These are phyloP conservation scores for Colletotrichum sp. DNA, from an alignment of 2,329 filamentous ascomycete genomes.

Conservation along the genomic window DNA sequence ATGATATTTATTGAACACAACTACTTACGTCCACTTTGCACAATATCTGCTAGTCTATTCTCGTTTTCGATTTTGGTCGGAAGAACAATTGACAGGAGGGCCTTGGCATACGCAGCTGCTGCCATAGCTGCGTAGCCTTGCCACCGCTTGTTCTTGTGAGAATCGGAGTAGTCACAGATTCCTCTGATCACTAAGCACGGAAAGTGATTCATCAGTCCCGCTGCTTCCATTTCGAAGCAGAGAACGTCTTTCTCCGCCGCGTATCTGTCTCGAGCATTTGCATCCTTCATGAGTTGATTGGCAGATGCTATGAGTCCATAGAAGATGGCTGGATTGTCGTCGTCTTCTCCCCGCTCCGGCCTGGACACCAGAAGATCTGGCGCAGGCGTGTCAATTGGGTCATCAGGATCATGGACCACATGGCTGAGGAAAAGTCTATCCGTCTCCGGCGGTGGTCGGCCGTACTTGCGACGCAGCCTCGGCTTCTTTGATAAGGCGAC, in stretches of 20 bases:
- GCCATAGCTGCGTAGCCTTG: conserved; percentile 37
- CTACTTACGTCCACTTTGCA: background rate
- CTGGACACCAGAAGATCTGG: background rate
- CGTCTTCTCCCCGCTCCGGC: background rate
- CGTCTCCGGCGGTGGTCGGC: background rate
- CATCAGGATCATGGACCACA: background rate
- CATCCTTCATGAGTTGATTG: conserved; percentile 41
- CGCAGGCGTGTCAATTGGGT: background rate
- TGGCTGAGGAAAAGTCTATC: background rate
- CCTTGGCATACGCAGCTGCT: conserved; percentile 32
- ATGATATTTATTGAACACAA: too few species aligned
- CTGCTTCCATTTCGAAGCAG: conserved; percentile 30
- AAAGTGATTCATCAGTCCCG: conserved; percentile 14
- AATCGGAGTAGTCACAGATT: conserved; percentile 45
- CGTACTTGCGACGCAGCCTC: background rate
- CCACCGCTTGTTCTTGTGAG: conserved; percentile 42
- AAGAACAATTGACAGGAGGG: conserved; percentile 8
- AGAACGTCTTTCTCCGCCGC: conserved; percentile 2
- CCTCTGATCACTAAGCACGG: conserved; percentile 42
- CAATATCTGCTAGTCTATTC: background rate
- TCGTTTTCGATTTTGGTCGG: conserved; percentile 18
- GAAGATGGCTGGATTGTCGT: conserved; percentile 13
- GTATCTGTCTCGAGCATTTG: conserved; percentile 30
- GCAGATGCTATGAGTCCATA: conserved; percentile 34
- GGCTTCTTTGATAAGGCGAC: background rate